A percentile compares a stretch with the other conserved stretches of the same genome.
Conservation (phyloP, 805 yeast genomes). For the Helenozyma rhizophorensis region DNA sequence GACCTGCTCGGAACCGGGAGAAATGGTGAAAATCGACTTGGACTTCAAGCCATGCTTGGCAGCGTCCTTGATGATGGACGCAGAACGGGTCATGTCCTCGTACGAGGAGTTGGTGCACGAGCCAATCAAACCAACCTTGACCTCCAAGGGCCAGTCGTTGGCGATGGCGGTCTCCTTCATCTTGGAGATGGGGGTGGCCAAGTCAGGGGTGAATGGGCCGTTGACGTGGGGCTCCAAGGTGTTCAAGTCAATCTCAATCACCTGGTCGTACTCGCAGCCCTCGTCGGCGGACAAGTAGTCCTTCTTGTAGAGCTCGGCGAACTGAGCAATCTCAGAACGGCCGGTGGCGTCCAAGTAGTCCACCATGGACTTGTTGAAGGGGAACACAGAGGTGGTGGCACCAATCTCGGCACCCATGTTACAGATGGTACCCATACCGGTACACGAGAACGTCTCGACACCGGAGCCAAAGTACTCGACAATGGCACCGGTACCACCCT, state of each 20-base stretch:
- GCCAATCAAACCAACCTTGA: constrained; percentile 94
- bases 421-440: constrained; percentile 99
- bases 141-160: constrained; percentile 90
- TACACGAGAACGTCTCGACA: constrained; percentile 86
- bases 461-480: constrained; percentile 97
- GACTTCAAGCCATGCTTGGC: constrained; percentile 87
- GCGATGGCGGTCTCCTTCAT: constrained; percentile 77
- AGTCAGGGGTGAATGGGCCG: constrained; percentile 98
- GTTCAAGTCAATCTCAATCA: constrained; percentile 84
- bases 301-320: constrained; percentile 62
- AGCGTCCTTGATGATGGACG: constrained; percentile 88
- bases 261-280: constrained; percentile 91
- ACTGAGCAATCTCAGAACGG: constrained; percentile 79
- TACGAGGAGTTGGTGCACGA: constrained; percentile 98
- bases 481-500: constrained; percentile 97
- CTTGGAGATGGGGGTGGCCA: constrained; percentile 90
- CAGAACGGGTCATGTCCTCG: constrained; percentile 97
- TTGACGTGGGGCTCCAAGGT: constrained; percentile 92
- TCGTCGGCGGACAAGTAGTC: constrained; percentile 79
- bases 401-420: constrained; percentile 99
- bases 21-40: constrained; percentile 86
- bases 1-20: constrained; percentile 98
- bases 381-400: constrained; percentile 97
- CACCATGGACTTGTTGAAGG: constrained; percentile 86
- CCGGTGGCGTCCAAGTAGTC: constrained; percentile 84